These are phyloP conservation scores for Ustanciosporium gigantosporum DNA, from an alignment of 1,284 basidiomycete species.

Conservation along the genomic window DNA sequence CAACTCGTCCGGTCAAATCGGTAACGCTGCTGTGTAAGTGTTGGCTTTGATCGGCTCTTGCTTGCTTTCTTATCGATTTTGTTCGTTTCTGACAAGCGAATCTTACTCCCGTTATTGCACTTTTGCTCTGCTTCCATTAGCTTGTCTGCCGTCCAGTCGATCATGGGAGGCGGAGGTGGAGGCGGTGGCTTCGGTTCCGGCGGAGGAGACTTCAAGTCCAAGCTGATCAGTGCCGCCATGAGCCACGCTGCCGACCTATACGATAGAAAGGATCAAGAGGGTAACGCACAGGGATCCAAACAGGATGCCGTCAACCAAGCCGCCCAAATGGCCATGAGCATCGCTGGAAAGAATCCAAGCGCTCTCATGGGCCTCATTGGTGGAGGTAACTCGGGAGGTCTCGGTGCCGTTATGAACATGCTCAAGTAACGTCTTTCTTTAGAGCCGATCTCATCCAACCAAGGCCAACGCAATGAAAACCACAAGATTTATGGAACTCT, in stretches of 20 bases:
- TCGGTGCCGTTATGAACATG: slow-evolving; percentile 33
- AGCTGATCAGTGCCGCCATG: slow-evolving; percentile 36
- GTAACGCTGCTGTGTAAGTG: slow-evolving; percentile 51
- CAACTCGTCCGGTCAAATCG: slow-evolving; percentile 43
- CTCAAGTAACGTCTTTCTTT: slow-evolving; percentile 38
- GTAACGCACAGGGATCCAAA: slow-evolving; percentile 55
- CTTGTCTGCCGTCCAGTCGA: slow-evolving; percentile 39
- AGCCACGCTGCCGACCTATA: slow-evolving; percentile 35
- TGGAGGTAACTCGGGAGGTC: slow-evolving; percentile 41
- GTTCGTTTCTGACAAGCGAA: background rate
- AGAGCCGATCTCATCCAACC: no score
- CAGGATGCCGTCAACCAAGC: slow-evolving; percentile 61
- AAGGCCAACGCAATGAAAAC: no score
- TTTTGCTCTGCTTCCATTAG: slow-evolving; percentile 5
- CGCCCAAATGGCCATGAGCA: slow-evolving; percentile 54
- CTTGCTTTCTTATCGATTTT: background rate
- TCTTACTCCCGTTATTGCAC: background rate
- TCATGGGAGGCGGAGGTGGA: slow-evolving; percentile 37
- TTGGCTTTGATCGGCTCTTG: background rate
- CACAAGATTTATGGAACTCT: no score
- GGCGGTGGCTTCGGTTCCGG: slow-evolving; percentile 12
- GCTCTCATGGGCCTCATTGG: slow-evolving; percentile 36
- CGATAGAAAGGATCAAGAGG: slow-evolving; percentile 52
- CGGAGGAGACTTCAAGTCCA: slow-evolving; percentile 40
- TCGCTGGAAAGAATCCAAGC: slow-evolving; percentile 54